Evolutionary conservation across 2,329 filamentous ascomycete species (phyloP).

Genomic region (Microdochium trichocladiopsis): DNA sequence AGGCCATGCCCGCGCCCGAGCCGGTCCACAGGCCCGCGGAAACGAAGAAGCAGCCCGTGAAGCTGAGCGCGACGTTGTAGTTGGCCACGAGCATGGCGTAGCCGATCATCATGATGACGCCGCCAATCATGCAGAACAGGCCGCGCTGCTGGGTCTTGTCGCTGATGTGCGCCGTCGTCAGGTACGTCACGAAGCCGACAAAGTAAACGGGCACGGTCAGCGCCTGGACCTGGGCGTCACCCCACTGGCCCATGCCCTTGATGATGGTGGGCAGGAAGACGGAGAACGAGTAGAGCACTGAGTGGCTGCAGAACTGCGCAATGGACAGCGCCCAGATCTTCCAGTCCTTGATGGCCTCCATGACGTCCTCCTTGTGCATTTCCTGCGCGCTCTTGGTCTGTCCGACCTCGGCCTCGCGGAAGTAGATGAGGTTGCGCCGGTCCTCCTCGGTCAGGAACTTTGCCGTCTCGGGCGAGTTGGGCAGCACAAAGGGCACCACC

Average conservation of each 20-base stretch:
- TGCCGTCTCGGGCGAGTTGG: constrained; percentile 66
- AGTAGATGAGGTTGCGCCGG: constrained; percentile 56
- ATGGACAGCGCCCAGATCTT: constrained; percentile 67
- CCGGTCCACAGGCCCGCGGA: constrained; percentile 50
- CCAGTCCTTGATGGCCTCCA: constrained; percentile 55
- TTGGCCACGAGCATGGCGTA: constrained; percentile 65
- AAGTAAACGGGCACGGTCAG: constrained; percentile 79
- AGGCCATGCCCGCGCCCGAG: constrained; percentile 26
- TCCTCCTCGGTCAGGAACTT: constrained; percentile 55
- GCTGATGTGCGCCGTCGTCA: constrained; percentile 65
- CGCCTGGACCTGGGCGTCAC: constrained; percentile 61
- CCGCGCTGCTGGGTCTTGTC: constrained; percentile 55
- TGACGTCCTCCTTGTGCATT: constrained; percentile 40
- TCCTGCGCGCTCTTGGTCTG: constrained; percentile 30
- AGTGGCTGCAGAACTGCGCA: constrained; percentile 85
- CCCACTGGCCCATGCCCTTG: constrained; percentile 66
- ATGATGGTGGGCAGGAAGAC: constrained; percentile 83
- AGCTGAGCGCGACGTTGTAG: constrained; percentile 48
- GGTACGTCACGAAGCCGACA: constrained; percentile 63
- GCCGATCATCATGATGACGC: constrained; percentile 48
- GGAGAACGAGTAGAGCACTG: constrained; percentile 80
- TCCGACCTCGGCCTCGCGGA: constrained; percentile 57
- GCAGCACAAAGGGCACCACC: constrained; percentile 67
- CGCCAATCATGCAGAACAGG: constrained; percentile 42
- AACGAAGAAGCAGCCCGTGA: constrained; percentile 55